Base-by-base conservation (phyloP, 768 basidiomycete species). In the Clitopilus passeckerianus region DNA sequence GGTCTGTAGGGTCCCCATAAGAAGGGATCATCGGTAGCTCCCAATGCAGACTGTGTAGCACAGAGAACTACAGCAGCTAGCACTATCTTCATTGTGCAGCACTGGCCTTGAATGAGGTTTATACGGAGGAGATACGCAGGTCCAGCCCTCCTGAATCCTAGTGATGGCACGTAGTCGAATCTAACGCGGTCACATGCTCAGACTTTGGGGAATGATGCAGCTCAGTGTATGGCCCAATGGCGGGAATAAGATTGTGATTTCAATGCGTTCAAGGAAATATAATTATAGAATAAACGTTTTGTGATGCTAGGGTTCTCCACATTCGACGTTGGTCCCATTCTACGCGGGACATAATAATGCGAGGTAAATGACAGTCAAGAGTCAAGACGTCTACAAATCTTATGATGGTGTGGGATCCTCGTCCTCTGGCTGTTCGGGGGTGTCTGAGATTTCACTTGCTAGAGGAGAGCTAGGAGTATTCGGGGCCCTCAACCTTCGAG, bases 1-100 rank as follows among this genome's bases (percentile, higher is more conserved):
- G 95, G 93, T 43, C 95, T 78, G 72, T 94, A 97, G 0, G 90
- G 78, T 1, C 93, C 93, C 92, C 92, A 95, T 71, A 91, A 70
- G 27, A 90, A 73, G 12, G 85, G 81, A 63, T 78, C 76, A 65
- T 87, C 46, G 1, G 16, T 18, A 20, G 46, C 46, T 10, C n/a
- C 10, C 15, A 18, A 50, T n/a, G 12, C 20, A 12, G 3, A n/a
- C 20, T 50, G 46, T 9, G 22, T 20, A 50, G n/a, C 46, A n/a
- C 20, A 18, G 16, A 50, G 20, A 12, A n/a, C 22, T 18, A 22
- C 18, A 5, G 20, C 46, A 18, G 18, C 12, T 22, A 50, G 22
- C 16, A 23, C 46, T 9, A 1, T 50, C 46, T 12, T 50, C 46
- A 50, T 50, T 18, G 22, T 23, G 16, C 6, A 18, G 10, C 46